A percentile compares a stretch with the other conserved stretches of the same genome.
phyloP scores from a whole-genome alignment of 495 filamentous ascomycete genomes.

The Neurospora sublineolata region DNA sequence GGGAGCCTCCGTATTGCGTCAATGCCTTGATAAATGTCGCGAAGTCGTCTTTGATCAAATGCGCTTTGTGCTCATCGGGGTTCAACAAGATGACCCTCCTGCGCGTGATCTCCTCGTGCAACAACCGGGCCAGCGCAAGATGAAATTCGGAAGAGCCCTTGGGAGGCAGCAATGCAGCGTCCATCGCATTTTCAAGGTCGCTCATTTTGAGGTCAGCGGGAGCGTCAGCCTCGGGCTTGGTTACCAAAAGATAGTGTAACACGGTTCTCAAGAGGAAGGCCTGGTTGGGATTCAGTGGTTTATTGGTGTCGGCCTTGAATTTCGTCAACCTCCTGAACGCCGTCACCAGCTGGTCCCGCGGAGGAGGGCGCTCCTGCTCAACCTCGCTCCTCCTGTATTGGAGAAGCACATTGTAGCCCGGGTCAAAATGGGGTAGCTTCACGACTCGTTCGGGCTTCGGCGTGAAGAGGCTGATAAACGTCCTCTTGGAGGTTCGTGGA shows the following conservation, averaged over 20 bases:
- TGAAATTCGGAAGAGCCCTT: slow-evolving; percentile 31
- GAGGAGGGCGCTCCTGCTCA: slow-evolving; percentile 44
- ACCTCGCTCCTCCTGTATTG: slow-evolving; percentile 34
- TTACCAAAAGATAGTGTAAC: slow-evolving; percentile 45
- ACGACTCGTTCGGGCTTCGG: slow-evolving; percentile 39
- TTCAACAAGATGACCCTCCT: slow-evolving; percentile 12
- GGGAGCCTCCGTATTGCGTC: slow-evolving; percentile 45
- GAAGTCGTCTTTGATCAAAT: slow-evolving; percentile 33
- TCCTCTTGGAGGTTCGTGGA: slow-evolving; percentile 31
- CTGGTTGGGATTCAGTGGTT: slow-evolving; percentile 53
- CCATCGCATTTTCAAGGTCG: slow-evolving; percentile 37
- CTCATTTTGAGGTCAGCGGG: slow-evolving; percentile 33
- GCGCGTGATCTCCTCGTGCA: slow-evolving; percentile 42
- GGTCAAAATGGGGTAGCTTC: slow-evolving; percentile 45
- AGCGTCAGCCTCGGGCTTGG: slow-evolving; percentile 24
- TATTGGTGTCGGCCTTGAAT: slow-evolving; percentile 34
- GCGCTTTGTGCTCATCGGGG: slow-evolving; percentile 23
- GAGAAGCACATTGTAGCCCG: slow-evolving; percentile 48
- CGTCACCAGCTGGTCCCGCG: slow-evolving; percentile 43
- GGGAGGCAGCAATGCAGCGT: slow-evolving; percentile 23
- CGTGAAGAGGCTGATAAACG: slow-evolving; percentile 45
- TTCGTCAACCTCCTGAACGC: slow-evolving; percentile 57
- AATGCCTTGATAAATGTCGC: slow-evolving; percentile 42
- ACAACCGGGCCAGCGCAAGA: slow-evolving; percentile 41
- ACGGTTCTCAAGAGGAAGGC: slow-evolving; percentile 45